Evolutionary conservation across 1,284 basidiomycete genomes (phyloP).

Genomic region (Melampsora abietis-canadensis): DNA sequence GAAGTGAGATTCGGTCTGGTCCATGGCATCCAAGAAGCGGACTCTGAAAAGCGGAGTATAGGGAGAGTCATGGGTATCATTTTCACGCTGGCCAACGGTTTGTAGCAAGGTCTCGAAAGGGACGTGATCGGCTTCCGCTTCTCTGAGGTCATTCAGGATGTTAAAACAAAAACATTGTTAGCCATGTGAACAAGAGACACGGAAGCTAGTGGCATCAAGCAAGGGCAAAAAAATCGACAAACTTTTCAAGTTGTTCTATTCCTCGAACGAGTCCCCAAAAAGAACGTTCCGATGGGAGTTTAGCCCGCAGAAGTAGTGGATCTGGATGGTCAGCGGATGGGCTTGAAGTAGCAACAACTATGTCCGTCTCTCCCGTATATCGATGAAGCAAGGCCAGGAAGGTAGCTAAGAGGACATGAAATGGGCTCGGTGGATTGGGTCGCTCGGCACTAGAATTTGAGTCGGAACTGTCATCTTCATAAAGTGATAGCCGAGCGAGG

Average conservation of each 20-base stretch:
- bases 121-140: constrained; percentile 77
- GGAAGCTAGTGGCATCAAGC: no score
- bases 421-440: constrained; percentile 65
- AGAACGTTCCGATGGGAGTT: constrained; percentile 79
- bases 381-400: constrained; percentile 88
- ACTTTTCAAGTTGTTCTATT: constrained; percentile 73
- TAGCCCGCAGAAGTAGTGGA: constrained; percentile 79
- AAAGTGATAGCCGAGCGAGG: constrained; percentile 68
- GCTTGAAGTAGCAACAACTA: constrained; percentile 84
- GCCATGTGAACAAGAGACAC: no score
- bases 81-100: constrained; percentile 46
- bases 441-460: constrained; percentile 50
- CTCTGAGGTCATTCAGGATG: constrained; percentile 49
- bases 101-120: constrained; percentile 77
- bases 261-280: constrained; percentile 88
- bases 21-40: constrained; percentile 91
- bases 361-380: constrained; percentile 91
- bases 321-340: constrained; percentile 66
- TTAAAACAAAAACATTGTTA: no score
- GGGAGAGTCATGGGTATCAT: constrained; percentile 38
- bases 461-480: constrained; percentile 61
- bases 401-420: constrained; percentile 84
- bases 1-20: constrained; percentile 66
- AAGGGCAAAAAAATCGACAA: constrained; percentile 5
- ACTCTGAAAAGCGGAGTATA: constrained; percentile 74